Percentiles rank a stretch among this genome's conserved stretches.
Evolutionary conservation across 2,329 filamentous ascomycete species (phyloP).

Genomic region (Fonsecaea monophora): DNA sequence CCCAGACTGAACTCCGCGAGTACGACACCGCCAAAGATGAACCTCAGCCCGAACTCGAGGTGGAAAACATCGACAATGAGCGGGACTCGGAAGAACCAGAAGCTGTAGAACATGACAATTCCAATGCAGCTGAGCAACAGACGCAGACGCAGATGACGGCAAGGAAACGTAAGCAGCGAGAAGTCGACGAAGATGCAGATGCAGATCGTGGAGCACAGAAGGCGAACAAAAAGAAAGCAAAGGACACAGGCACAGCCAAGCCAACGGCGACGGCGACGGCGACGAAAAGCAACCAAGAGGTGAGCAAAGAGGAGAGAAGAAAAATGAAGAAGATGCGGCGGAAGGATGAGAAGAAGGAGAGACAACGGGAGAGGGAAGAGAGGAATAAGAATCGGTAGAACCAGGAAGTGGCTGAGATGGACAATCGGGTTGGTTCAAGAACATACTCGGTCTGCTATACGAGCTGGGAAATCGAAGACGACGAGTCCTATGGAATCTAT

Average conservation of each 20-base stretch:
- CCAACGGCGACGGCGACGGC: neutral
- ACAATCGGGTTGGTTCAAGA: neutral
- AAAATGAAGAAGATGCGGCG: slow-evolving; percentile 31
- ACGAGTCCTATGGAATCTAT: neutral
- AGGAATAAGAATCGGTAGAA: slow-evolving; percentile 5
- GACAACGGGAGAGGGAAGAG: slow-evolving; percentile 21
- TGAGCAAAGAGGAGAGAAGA: slow-evolving; percentile 32
- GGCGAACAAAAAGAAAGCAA: slow-evolving; percentile 9
- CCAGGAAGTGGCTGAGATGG: neutral
- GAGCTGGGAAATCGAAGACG: neutral
- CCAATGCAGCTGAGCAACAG: slow-evolving; percentile 33
- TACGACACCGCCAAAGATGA: neutral
- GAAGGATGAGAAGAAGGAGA: slow-evolving; percentile 21
- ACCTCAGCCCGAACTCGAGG: slow-evolving; percentile 9
- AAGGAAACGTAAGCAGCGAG: slow-evolving; percentile 4
- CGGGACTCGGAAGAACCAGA: slow-evolving; percentile 47
- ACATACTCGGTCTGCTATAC: too few relatives aligned
- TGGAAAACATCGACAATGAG: slow-evolving; percentile 17
- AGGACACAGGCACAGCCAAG: neutral
- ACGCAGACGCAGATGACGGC: neutral
- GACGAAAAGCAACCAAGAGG: neutral
- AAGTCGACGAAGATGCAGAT: neutral
- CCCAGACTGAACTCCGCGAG: slow-evolving; percentile 19
- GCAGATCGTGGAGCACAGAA: neutral
- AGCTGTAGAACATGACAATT: slow-evolving; percentile 45